Evolutionary conservation across 2,329 filamentous ascomycete genomes (phyloP), one percentile per base, ranked within the genome.

Genomic region (Penicillium sumatraense): DNA sequence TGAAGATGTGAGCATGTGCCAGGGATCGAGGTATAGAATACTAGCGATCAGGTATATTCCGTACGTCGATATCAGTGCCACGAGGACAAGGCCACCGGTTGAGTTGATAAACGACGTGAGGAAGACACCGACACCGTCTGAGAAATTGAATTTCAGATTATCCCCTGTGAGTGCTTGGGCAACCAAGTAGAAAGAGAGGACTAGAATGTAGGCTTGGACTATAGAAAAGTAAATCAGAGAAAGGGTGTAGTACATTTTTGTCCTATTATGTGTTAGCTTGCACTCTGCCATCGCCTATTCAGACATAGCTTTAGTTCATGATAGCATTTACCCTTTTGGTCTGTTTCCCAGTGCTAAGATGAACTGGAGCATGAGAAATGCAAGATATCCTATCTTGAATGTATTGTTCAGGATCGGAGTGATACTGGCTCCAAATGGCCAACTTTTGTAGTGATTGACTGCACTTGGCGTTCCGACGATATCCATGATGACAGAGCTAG

Each of bases 1-100:
- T 83, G 96, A 97, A 2, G 93, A 96, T 72, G 93, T 93, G 81
- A 98, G 93, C 92, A 97, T 97, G 84, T 98, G 93, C 93, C 93
- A 97, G 23, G 93, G 93, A 75, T 98, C 93, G 67, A 96, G 82
- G 80, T 98, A 98, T 74, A 98, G 78, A 83, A 98, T 96, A 7
- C 92, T 96, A 8, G 92, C 91, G 53, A 97, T 80, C 72, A 91
- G 96, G 86, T 97, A 96, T 56, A 97, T 85, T 73, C 93, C 93
- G 71, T 96, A 97, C 50, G 95, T 98, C 58, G 93, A 89, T 57
- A 93, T 85, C 59, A 98, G 80, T 6, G 93, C 92, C 60, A 98
- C 87, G 62, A 98, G 84, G 71, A 98, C 96, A 71, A 97, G 91
- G 77, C 91, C 87, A 62, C 86, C 87, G 16, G 81, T 81, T 1